Conservation (phyloP, 1,139 yeast species). For the Candida freyschussii region DNA sequence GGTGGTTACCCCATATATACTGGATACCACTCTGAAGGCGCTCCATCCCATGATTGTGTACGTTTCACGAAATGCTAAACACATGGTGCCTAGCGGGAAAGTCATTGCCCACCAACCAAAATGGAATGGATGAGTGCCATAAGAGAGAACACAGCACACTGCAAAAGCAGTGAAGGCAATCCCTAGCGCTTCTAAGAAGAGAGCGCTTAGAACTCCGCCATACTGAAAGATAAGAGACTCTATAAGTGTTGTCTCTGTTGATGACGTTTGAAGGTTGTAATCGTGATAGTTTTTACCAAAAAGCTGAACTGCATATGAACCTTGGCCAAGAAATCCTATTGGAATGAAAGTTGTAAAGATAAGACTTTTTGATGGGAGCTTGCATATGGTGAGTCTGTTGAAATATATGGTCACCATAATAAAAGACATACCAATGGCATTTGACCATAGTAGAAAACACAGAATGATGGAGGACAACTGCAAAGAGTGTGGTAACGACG, state of each 20-base stretch:
- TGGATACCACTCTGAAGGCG: constrained; percentile 57
- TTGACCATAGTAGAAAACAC: constrained; percentile 58
- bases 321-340: constrained; percentile 77
- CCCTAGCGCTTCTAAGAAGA: constrained; percentile 56
- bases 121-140: constrained; percentile 41
- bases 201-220: constrained; percentile 31
- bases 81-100: constrained; percentile 86
- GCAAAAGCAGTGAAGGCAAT: constrained; percentile 60
- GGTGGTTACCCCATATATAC: constrained; percentile 47
- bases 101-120: constrained; percentile 83
- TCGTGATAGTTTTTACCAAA: constrained; percentile 42
- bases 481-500: constrained; percentile 39
- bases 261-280: constrained; percentile 4
- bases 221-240: constrained; percentile 22
- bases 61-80: constrained; percentile 52
- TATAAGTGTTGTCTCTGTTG: constrained; percentile 15
- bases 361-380: constrained; percentile 46
- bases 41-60: constrained; percentile 39
- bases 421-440: constrained; percentile 59
- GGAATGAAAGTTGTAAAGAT: constrained; percentile 57
- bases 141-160: constrained; percentile 37
- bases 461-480: constrained; percentile 50
- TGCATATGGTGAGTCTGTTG: constrained; percentile 52
- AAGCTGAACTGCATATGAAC: constrained; percentile 60
- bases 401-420: constrained; percentile 53